Conservation (phyloP, 257 asterid species). For the Forsythia suspensa region DNA sequence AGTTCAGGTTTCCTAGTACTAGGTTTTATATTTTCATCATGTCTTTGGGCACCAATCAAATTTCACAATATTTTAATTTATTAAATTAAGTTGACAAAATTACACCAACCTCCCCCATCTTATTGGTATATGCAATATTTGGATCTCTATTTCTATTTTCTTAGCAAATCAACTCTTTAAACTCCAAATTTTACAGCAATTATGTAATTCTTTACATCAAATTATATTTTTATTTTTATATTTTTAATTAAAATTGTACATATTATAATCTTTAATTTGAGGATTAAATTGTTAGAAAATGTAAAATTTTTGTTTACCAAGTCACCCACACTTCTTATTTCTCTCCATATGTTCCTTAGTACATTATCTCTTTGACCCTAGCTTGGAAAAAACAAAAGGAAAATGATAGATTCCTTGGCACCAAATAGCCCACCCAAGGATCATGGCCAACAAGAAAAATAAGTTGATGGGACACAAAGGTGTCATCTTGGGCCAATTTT, state of each 20-base stretch:
- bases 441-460: background rate
- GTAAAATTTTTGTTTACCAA: background rate
- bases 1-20: background rate
- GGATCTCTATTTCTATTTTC: too few species aligned
- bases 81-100: too few species aligned
- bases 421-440: background rate
- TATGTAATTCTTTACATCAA: too few species aligned
- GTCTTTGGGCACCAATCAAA: background rate
- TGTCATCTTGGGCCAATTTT: background rate
- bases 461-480: background rate
- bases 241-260: too few species aligned
- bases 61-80: background rate
- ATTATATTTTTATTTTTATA: too few species aligned
- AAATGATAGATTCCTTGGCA: background rate
- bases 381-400: background rate
- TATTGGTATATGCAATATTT: too few species aligned
- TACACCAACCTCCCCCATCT: too few species aligned
- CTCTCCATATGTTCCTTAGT: too few species aligned
- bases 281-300: background rate
- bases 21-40: background rate
- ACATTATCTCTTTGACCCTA: background rate
- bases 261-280: too few species aligned
- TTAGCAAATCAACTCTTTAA: too few species aligned
- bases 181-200: too few species aligned
- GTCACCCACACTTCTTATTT: too few species aligned